Evolutionary conservation across 495 filamentous ascomycete species (phyloP), one percentile per base, ranked within the genome.

Genomic region (Thermothielavioides terrestris): DNA sequence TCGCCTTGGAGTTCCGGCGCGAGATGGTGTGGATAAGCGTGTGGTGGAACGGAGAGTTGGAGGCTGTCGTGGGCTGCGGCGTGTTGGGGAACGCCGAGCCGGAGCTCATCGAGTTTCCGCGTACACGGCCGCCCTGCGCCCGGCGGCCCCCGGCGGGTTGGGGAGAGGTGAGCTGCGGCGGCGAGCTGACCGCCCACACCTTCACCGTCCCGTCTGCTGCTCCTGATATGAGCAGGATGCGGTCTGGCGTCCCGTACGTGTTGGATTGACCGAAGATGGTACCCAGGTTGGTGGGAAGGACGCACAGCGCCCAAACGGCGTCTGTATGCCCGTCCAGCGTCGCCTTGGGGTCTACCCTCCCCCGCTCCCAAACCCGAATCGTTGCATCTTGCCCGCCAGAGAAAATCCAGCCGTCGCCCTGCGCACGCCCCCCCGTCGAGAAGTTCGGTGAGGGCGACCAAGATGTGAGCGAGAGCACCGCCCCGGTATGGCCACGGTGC

Each of bases 391-490:
- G 88, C 3, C 92, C 92, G 35, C 94, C 92, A 15, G 90, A 96
- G 66, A 98, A 97, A 31, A 98, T 85, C 92, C 94, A 97, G 6
- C 94, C 94, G 55, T 95, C 90, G 17, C 88, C 88, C 47, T 83
- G 74, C 1, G 82, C 84, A 47, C 89, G 80, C 8, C 89, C 90
- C 17, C 89, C 89, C 25, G 88, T 94, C 8, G 85, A 86, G 65
- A 94, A 92, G 56, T 85, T 86, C 35, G 88, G 83, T 6, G 83
- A 79, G 3, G 88, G 79, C 1, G 89, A 88, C 72, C 85, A 95
- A 3, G 92, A 85, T 2, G 94, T 83, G 9, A 98, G 69, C 7
- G 79, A 87, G 41, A 90, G 86, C 9, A 98, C 89, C n/a, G 88
- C 79, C 9, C 92, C 91, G 18, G 78, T 79, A 61, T 98, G 92